phyloP scores from a whole-genome alignment of 495 filamentous ascomycete genomes.

The Massariosphaeria phaeospora region DNA sequence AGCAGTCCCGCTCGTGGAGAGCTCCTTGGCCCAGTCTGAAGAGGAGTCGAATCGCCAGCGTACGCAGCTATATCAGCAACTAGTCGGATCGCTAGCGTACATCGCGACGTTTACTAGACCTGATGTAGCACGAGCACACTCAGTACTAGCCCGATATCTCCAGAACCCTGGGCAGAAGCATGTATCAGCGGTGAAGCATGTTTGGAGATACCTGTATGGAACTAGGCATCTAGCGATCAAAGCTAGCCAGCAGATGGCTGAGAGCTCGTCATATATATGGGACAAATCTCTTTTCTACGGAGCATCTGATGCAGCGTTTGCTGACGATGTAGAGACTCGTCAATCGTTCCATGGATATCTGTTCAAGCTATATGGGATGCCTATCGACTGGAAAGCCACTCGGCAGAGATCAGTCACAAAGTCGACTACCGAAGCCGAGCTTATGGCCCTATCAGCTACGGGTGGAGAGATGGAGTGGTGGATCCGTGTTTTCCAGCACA shows the following conservation, averaged over 20 bases:
- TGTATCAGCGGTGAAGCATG: neutral
- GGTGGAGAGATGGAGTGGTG: slow-evolving; percentile 20
- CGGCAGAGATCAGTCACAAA: slow-evolving; percentile 34
- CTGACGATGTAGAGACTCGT: slow-evolving; percentile 4
- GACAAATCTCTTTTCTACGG: slow-evolving; percentile 4
- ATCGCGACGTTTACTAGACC: slow-evolving; percentile 1
- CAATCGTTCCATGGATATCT: slow-evolving; percentile 29
- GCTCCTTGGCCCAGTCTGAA: neutral
- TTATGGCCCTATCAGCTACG: slow-evolving; percentile 23
- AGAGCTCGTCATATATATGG: neutral
- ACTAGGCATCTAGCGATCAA: slow-evolving; percentile 9
- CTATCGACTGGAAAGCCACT: slow-evolving; percentile 32
- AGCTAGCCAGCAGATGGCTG: neutral
- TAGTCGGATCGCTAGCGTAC: slow-evolving; percentile 1
- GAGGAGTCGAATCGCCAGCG: neutral
- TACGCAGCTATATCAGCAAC: neutral
- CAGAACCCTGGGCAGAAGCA: slow-evolving; percentile 10
- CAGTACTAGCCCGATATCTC: neutral
- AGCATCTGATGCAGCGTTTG: slow-evolving; percentile 20
- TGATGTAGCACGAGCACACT: slow-evolving; percentile 9
- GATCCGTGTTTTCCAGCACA: slow-evolving; percentile 6
- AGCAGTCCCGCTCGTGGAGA: neutral
- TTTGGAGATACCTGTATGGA: slow-evolving; percentile 1
- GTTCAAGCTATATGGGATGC: slow-evolving; percentile 29
- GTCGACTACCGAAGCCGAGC: slow-evolving; percentile 37